A percentile compares a stretch with the other conserved stretches of the same genome.
phyloP scores from a whole-genome alignment of 1,284 basidiomycete species.

The Sparassis latifolia region DNA sequence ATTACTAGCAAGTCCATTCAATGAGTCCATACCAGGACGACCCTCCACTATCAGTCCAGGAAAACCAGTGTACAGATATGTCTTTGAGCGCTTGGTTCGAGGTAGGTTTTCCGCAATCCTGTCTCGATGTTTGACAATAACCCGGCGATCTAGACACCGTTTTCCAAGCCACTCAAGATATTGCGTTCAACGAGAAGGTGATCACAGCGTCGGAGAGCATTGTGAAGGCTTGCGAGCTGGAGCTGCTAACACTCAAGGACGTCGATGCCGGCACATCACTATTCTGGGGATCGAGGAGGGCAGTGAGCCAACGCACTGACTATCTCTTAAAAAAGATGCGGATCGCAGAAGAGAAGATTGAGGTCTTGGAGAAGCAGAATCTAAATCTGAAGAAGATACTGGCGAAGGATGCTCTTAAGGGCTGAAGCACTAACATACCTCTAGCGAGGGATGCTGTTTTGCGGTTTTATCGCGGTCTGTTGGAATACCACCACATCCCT shows the following conservation, averaged over 20 bases:
- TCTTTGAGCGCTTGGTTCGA: constrained; percentile 75
- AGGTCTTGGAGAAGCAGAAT: constrained; percentile 64
- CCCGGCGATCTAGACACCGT: constrained; percentile 50
- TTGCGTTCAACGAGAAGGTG: constrained; percentile 70
- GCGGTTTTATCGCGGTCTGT: no score
- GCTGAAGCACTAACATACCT: neutral
- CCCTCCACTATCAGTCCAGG: constrained; percentile 83
- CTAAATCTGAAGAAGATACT: constrained; percentile 56
- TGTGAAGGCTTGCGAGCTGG: constrained; percentile 70
- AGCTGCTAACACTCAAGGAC: constrained; percentile 61
- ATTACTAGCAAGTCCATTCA: neutral
- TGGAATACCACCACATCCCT: no score
- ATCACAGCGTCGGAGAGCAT: constrained; percentile 63
- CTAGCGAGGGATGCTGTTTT: neutral
- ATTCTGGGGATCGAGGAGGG: constrained; percentile 43
- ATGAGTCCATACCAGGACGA: constrained; percentile 47
- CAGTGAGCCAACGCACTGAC: constrained; percentile 55
- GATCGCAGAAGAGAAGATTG: constrained; percentile 60
- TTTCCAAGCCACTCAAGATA: constrained; percentile 81
- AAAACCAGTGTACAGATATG: constrained; percentile 83
- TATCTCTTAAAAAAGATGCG: constrained; percentile 76
- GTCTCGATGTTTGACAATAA: neutral
- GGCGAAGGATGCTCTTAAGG: constrained; percentile 3
- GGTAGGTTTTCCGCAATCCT: constrained; percentile 38
- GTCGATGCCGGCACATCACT: constrained; percentile 45